phyloP scores from a whole-genome alignment of 2,329 filamentous ascomycete genomes.

The Fusarium sp. region DNA sequence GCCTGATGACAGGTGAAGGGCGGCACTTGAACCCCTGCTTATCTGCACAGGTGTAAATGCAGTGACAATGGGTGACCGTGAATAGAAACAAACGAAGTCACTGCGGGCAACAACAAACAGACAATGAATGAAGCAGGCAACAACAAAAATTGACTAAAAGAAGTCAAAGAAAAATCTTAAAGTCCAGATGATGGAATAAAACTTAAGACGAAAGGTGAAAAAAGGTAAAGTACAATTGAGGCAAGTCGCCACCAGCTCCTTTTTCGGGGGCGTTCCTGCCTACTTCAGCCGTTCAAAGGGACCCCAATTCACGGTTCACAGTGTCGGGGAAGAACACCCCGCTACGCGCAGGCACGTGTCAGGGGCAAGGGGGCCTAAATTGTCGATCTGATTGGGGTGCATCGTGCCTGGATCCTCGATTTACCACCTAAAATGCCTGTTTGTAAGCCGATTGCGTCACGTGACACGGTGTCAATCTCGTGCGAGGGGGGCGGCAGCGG shows the following conservation, averaged over 20 bases:
- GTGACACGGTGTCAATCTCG: conserved; percentile 52
- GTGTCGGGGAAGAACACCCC: conserved; percentile 41
- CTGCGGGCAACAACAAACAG: conserved; percentile 18
- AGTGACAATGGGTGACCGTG: conserved; percentile 23
- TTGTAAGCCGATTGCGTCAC: conserved; percentile 39
- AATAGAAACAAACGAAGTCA: conserved; percentile 16
- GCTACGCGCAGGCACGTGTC: conserved; percentile 52
- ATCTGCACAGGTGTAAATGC: conserved; percentile 22
- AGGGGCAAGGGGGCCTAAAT: conserved; percentile 12
- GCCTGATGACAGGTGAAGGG: conserved; percentile 8
- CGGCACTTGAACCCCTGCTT: conserved; percentile 25
- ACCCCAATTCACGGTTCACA: conserved; percentile 49
- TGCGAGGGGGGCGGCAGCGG: conserved; percentile 16
- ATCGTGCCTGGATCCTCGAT: conserved; percentile 28
- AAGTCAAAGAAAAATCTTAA: background rate
- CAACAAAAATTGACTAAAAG: conserved; percentile 1
- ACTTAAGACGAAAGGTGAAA: conserved; percentile 11
- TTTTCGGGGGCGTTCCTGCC: conserved; percentile 32
- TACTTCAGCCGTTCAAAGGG: conserved; percentile 5
- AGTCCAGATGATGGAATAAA: conserved; percentile 16
- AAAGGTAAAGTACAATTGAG: conserved; percentile 21
- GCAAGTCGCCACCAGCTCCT: conserved; percentile 47
- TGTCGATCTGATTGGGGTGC: conserved; percentile 37
- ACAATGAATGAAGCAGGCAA: conserved; percentile 9
- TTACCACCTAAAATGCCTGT: conserved; percentile 1